phyloP scores from a whole-genome alignment of 495 filamentous ascomycete genomes.

The Neurospora africana region DNA sequence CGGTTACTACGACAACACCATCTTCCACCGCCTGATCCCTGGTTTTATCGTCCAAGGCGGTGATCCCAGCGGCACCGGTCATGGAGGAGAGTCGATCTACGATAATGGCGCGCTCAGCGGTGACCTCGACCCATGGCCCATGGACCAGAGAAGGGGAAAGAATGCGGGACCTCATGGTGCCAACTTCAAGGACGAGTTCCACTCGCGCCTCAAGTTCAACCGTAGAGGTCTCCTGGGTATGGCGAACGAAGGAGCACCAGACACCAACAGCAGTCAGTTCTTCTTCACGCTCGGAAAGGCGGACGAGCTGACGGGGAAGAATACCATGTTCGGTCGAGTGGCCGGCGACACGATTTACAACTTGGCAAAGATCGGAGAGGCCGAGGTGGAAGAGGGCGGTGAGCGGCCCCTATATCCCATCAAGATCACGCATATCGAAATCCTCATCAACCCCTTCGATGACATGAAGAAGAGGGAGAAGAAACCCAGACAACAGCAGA shows the following conservation, averaged over 20 bases:
- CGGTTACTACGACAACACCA: constrained; percentile 83
- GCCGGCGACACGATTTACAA: constrained; percentile 95
- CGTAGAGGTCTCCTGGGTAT: constrained; percentile 84
- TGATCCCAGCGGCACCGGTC: constrained; percentile 72
- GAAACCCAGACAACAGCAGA: constrained; percentile 29
- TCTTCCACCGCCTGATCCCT: constrained; percentile 87
- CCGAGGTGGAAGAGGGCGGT: constrained; percentile 65
- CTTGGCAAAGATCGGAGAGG: constrained; percentile 81
- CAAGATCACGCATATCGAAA: constrained; percentile 66
- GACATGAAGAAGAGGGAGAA: constrained; percentile 69
- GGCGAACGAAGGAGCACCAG: constrained; percentile 67
- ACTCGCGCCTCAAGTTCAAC: constrained; percentile 86
- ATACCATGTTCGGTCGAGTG: constrained; percentile 88
- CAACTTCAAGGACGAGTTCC: constrained; percentile 79
- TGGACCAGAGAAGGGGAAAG: constrained; percentile 48
- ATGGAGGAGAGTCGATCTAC: constrained; percentile 86
- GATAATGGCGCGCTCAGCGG: constrained; percentile 69
- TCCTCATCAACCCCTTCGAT: constrained; percentile 82
- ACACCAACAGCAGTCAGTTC: constrained; percentile 90
- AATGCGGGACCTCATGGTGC: constrained; percentile 44
- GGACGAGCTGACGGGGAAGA: constrained; percentile 74
- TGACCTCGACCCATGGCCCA: constrained; percentile 48
- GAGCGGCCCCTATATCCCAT: constrained; percentile 83
- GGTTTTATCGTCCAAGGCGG: constrained; percentile 93
- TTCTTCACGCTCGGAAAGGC: constrained; percentile 83